Conservation (phyloP, 2,329 filamentous ascomycete species). For the Sporothrix globosa region DNA sequence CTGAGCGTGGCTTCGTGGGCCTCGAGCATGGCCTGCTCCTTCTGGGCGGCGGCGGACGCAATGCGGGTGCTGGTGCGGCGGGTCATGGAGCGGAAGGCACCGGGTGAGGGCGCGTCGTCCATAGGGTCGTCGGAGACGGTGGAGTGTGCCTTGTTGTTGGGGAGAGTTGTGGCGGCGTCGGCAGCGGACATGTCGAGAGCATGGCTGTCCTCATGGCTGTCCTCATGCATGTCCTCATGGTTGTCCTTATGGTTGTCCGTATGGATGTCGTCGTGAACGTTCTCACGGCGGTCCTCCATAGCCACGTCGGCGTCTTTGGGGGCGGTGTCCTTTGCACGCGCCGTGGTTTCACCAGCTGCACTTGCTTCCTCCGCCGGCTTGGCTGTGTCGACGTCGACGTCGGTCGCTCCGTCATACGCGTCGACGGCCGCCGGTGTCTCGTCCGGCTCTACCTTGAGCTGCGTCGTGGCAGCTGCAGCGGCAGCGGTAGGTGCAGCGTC, state of each 20-base stretch:
- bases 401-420: background rate
- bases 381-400: background rate
- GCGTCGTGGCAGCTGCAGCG: no score
- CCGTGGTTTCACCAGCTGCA: background rate
- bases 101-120: constrained; percentile 20
- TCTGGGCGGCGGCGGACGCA: constrained; percentile 31
- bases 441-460: background rate
- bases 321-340: background rate
- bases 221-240: background rate
- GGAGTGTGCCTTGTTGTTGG: constrained; percentile 9
- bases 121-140: background rate
- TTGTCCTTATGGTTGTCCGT: no score
- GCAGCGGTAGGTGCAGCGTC: no score
- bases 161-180: background rate
- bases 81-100: constrained; percentile 27
- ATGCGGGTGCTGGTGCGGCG: constrained; percentile 36
- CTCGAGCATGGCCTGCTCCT: constrained; percentile 28
- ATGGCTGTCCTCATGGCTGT: background rate
- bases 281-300: background rate
- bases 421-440: background rate
- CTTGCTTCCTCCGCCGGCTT: background rate
- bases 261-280: background rate
- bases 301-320: background rate
- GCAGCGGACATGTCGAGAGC: constrained; percentile 24
- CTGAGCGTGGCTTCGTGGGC: constrained; percentile 27